Percentiles rank a stretch among this genome's conserved stretches.
These are phyloP conservation scores for Elaeis oleifera DNA, from an alignment of 202 grass and related monocot species.

Conservation along the genomic window DNA sequence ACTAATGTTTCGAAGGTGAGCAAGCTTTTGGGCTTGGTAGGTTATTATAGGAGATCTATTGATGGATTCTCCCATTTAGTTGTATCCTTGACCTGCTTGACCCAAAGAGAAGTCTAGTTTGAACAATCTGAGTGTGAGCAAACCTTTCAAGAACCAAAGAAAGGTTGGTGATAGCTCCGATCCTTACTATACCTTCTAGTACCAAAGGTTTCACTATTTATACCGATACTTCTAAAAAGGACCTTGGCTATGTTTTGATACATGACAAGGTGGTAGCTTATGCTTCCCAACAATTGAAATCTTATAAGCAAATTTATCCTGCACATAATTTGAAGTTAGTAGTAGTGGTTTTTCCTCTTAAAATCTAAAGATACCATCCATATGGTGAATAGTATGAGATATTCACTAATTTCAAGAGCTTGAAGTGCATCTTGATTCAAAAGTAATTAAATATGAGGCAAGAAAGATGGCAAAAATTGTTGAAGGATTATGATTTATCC, in stretches of 20 bases:
- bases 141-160: background rate
- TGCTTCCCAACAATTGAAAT: background rate
- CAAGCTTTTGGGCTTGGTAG: background rate
- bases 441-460: background rate
- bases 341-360: background rate
- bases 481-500: background rate
- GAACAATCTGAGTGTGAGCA: background rate
- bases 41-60: background rate
- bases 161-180: no score
- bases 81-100: background rate
- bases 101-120: background rate
- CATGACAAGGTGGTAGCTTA: background rate
- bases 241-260: background rate
- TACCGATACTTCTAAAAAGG: background rate
- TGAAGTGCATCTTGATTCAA: background rate
- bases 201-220: no score
- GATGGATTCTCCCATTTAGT: background rate
- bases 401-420: background rate
- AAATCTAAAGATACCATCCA: background rate
- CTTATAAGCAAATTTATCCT: background rate
- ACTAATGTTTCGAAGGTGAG: background rate
- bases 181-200: background rate
- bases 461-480: background rate
- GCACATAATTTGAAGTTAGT: background rate
- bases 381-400: background rate